These are phyloP conservation scores for Penicillium psychrosexuale DNA, from an alignment of 2,329 filamentous ascomycete species.

Conservation along the genomic window DNA sequence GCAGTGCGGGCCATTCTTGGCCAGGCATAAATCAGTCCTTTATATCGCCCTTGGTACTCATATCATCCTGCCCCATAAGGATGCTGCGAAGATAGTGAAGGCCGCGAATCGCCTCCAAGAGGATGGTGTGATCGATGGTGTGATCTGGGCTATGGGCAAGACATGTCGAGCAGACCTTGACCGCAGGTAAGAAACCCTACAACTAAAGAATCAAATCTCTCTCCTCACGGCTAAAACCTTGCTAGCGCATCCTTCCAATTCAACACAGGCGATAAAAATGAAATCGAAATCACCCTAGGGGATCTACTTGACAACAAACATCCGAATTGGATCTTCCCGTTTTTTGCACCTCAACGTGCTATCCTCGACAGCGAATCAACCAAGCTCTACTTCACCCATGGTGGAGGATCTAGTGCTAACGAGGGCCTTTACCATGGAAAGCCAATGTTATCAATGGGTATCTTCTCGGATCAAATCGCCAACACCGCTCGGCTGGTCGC, in stretches of 20 bases:
- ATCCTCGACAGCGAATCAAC: not conserved
- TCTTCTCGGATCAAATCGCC: not conserved
- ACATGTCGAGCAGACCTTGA: not conserved
- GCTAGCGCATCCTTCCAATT: not conserved
- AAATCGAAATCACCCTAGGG: not conserved
- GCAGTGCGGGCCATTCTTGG: not conserved
- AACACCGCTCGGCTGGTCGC: not conserved
- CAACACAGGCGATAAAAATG: not conserved
- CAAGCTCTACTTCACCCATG: not conserved
- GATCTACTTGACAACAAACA: not conserved
- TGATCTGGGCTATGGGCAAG: not conserved
- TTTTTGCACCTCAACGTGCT: not conserved
- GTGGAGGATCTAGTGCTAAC: not conserved
- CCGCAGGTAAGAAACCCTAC: not conserved
- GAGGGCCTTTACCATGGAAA: not conserved
- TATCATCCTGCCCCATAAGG: not conserved
- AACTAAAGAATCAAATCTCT: not conserved
- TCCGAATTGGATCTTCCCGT: not conserved
- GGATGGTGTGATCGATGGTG: not conserved
- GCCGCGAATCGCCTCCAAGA: not conserved
- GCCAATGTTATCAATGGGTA: not conserved
- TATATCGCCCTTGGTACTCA: not conserved
- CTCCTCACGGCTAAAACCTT: not conserved
- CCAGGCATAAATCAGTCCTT: not conserved
- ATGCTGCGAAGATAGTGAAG: not conserved